These are phyloP conservation scores for Alternaria metachromatica DNA, from an alignment of 2,329 filamentous ascomycete species.

Conservation along the genomic window DNA sequence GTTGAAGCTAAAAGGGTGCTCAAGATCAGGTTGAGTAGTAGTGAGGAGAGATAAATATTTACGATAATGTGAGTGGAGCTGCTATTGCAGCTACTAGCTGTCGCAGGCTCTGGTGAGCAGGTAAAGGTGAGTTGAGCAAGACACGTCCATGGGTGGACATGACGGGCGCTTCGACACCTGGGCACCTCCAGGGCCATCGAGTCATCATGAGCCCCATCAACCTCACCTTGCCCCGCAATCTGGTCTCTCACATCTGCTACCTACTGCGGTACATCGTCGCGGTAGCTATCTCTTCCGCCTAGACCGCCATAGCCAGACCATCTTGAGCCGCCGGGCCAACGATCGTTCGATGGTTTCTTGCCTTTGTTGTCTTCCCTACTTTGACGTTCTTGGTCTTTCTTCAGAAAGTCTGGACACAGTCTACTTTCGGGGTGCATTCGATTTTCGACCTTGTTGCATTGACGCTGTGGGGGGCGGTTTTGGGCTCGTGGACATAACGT, in stretches of 20 bases:
- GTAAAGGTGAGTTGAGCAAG: not conserved
- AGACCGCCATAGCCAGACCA: slow-evolving; percentile 13
- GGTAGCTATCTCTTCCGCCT: slow-evolving; percentile 1
- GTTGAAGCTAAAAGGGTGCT: no score
- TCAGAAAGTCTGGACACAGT: slow-evolving; percentile 22
- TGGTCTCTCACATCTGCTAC: not conserved
- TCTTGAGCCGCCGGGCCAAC: slow-evolving; percentile 6
- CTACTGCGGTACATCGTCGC: slow-evolving; percentile 20
- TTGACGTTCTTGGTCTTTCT: slow-evolving; percentile 1
- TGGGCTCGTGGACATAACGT: slow-evolving; percentile 17
- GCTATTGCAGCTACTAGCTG: no score
- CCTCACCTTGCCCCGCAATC: not conserved
- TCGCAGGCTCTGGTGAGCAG: no score
- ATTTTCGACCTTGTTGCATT: slow-evolving; percentile 9
- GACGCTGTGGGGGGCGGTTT: slow-evolving; percentile 3
- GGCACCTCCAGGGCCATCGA: not conserved
- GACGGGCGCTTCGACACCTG: not conserved
- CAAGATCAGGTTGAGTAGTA: no score
- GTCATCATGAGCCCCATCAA: not conserved
- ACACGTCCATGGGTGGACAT: no score
- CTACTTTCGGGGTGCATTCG: not conserved
- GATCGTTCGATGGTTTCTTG: slow-evolving; percentile 5
- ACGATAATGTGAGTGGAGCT: no score
- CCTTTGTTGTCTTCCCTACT: not conserved
- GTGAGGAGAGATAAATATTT: no score